These are phyloP conservation scores for Penicillium corylophilum DNA, from an alignment of 2,329 filamentous ascomycete genomes.

Conservation along the genomic window DNA sequence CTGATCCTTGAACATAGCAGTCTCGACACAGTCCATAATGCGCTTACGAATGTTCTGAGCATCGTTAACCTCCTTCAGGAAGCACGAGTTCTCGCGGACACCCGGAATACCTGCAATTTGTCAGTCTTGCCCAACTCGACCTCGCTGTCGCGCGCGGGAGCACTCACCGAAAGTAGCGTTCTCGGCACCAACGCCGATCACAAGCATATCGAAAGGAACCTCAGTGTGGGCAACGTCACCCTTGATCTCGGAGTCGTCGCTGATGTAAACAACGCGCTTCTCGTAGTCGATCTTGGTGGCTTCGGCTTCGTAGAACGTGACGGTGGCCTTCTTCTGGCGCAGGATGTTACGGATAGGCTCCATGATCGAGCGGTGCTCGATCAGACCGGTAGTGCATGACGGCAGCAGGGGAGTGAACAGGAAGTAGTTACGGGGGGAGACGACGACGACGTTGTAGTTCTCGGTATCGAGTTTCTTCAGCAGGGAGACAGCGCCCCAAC, in stretches of 20 bases:
- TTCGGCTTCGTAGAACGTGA: constrained; percentile 98
- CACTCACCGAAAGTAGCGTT: constrained; percentile 90
- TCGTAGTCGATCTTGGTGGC: constrained; percentile 93
- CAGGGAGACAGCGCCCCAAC: constrained; percentile 93
- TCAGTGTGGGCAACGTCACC: constrained; percentile 78
- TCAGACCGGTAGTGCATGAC: constrained; percentile 93
- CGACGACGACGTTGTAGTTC: constrained; percentile 98
- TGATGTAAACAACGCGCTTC: constrained; percentile 82
- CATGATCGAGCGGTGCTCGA: constrained; percentile 99
- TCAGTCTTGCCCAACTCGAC: constrained; percentile 7
- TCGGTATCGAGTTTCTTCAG: constrained; percentile 98
- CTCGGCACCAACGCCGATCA: constrained; percentile 94
- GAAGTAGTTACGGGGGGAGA: constrained; percentile 99
- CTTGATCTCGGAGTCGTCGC: constrained; percentile 90
- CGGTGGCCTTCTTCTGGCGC: constrained; percentile 87
- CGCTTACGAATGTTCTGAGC: constrained; percentile 95
- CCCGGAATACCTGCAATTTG: constrained; percentile 69
- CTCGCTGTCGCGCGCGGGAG: constrained; percentile 7
- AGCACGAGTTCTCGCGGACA: constrained; percentile 92
- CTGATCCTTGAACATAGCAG: constrained; percentile 97
- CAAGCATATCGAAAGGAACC: constrained; percentile 96
- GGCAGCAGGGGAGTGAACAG: constrained; percentile 96
- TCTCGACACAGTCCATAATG: constrained; percentile 99
- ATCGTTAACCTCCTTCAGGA: constrained; percentile 97
- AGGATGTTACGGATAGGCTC: constrained; percentile 96